Evolutionary conservation across 306 rosid genomes (phyloP).

Genomic region (Bauhinia variegata): DNA sequence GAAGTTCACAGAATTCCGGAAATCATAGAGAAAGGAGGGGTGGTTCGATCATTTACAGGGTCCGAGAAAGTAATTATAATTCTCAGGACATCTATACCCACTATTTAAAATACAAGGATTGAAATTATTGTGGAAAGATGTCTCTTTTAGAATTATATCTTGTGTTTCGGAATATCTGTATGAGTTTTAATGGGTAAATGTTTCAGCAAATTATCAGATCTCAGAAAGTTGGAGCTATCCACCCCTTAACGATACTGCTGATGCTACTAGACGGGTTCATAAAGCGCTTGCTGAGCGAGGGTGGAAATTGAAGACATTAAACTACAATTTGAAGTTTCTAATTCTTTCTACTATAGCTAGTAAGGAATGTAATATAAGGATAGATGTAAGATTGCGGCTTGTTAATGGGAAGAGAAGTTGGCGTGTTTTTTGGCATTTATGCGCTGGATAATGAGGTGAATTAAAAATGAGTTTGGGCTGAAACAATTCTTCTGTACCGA

Average conservation of each 20-base stretch:
- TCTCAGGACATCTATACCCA: neutral
- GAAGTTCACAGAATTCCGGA: constrained; percentile 84
- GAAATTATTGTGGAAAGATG: constrained; percentile 24
- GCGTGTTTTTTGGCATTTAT: constrained; percentile 24
- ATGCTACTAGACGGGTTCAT: constrained; percentile 77
- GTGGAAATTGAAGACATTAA: constrained; percentile 82
- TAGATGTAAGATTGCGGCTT: constrained; percentile 39
- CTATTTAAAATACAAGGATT: neutral
- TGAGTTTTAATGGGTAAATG: constrained; percentile 6
- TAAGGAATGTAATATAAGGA: constrained; percentile 36
- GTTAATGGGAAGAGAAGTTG: constrained; percentile 42
- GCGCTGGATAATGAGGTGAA: constrained; percentile 24
- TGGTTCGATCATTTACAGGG: constrained; percentile 85
- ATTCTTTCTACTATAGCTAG: constrained; percentile 38
- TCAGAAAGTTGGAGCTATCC: constrained; percentile 98
- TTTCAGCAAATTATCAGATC: constrained; percentile 57
- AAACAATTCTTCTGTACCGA: neutral
- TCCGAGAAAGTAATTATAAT: constrained; percentile 79
- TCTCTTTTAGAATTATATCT: neutral
- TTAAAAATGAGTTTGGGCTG: constrained; percentile 12
- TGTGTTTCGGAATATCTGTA: neutral
- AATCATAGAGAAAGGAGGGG: constrained; percentile 73
- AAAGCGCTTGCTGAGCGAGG: constrained; percentile 82
- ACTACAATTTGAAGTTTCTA: constrained; percentile 2
- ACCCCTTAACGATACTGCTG: constrained; percentile 82